Conservation (phyloP, 805 yeast genomes). For the Saccharomycopsis sp. region DNA sequence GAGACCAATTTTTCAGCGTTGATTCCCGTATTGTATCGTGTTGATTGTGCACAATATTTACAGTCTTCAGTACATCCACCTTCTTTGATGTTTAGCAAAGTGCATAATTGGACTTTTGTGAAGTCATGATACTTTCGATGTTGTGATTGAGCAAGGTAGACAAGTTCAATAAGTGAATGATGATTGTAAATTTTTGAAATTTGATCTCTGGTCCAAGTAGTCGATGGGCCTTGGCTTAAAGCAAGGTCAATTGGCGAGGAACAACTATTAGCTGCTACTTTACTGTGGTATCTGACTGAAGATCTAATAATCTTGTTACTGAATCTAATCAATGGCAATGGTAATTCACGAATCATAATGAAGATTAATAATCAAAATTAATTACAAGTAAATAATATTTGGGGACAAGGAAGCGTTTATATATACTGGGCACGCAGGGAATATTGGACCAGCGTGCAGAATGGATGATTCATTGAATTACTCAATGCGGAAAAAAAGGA, state of each 20-base stretch:
- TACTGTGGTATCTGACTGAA: too few relatives aligned
- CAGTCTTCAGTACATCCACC: constrained; percentile 85
- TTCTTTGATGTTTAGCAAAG: constrained; percentile 64
- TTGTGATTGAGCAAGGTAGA: constrained; percentile 52
- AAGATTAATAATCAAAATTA: too few relatives aligned
- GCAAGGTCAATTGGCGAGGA: not conserved
- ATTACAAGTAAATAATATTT: too few relatives aligned
- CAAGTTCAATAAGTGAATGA: constrained; percentile 52
- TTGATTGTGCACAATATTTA: constrained; percentile 73
- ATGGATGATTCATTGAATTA: too few relatives aligned
- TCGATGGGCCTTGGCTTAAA: constrained; percentile 6
- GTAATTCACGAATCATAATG: too few relatives aligned
- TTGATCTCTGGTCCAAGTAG: constrained; percentile 55
- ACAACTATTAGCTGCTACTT: too few relatives aligned
- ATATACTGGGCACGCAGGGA: too few relatives aligned
- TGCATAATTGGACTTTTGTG: constrained; percentile 64
- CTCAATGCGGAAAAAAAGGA: too few relatives aligned
- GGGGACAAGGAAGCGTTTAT: too few relatives aligned
- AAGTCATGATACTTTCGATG: constrained; percentile 67
- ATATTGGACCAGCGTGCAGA: too few relatives aligned
- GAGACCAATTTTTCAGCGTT: constrained; percentile 58
- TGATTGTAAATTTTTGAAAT: constrained; percentile 54
- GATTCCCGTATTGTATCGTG: constrained; percentile 62
- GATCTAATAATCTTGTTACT: too few relatives aligned
- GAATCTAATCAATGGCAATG: too few relatives aligned